Conservation (phyloP, 768 basidiomycete species). For the Mycena filopes region DNA sequence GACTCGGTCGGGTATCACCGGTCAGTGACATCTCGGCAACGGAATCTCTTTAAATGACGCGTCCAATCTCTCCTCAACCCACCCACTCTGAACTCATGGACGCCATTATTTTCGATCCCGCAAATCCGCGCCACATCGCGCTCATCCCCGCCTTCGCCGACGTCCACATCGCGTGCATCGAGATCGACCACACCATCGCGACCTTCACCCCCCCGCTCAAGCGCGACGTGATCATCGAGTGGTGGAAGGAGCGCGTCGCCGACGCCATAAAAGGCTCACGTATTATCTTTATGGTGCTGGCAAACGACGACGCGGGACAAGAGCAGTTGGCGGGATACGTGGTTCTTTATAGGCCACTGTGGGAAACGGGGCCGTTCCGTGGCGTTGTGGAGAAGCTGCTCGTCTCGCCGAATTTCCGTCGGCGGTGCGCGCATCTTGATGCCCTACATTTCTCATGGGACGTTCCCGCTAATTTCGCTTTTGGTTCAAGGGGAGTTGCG, state of each 20-base stretch:
- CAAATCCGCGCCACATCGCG: slow-evolving; percentile 6
- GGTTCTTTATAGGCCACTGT: slow-evolving; percentile 15
- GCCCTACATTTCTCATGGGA: no score
- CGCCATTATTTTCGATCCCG: slow-evolving; percentile 1
- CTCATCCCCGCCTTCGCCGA: slow-evolving; percentile 20
- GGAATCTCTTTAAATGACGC: no score
- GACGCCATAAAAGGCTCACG: slow-evolving; percentile 2
- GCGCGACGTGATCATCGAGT: slow-evolving; percentile 12
- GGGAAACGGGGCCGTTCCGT: slow-evolving; percentile 19
- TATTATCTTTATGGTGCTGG: slow-evolving; percentile 19
- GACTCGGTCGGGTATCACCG: no score
- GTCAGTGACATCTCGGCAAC: no score
- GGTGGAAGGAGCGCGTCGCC: slow-evolving; percentile 14
- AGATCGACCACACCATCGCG: slow-evolving; percentile 15
- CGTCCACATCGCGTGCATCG: slow-evolving; percentile 26
- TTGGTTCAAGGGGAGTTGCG: not conserved
- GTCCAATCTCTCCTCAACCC: no score
- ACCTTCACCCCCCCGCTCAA: slow-evolving; percentile 21
- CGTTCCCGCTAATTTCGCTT: not conserved
- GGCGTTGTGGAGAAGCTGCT: slow-evolving; percentile 26
- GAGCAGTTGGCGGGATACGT: slow-evolving; percentile 16
- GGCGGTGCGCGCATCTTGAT: slow-evolving; percentile 12
- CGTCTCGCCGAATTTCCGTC: slow-evolving; percentile 25
- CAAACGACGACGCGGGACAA: not conserved
- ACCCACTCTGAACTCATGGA: no score